Percentiles rank a stretch among this genome's conserved stretches.
These are phyloP conservation scores for Aspergillus arachidicola DNA, from an alignment of 2,329 filamentous ascomycete genomes.

Conservation along the genomic window DNA sequence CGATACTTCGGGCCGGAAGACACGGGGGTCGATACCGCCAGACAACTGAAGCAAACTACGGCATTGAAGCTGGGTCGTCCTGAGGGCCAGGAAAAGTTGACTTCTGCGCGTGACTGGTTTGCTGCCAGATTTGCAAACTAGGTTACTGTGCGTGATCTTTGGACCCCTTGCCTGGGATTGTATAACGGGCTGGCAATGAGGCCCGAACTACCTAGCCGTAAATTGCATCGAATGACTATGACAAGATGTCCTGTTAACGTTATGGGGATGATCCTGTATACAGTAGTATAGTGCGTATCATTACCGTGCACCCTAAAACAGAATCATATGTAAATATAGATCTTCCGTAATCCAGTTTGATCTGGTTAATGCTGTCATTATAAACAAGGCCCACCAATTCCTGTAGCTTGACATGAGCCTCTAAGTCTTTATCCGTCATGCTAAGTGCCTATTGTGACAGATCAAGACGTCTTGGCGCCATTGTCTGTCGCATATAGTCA, in stretches of 20 bases:
- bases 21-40: slow-evolving; percentile 10
- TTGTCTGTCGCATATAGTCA: neutral
- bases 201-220: neutral
- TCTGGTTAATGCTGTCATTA: neutral
- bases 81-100: neutral
- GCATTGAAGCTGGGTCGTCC: neutral
- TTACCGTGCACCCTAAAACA: neutral
- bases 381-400: neutral
- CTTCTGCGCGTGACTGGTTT: neutral
- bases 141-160: neutral
- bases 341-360: no score
- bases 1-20: slow-evolving; percentile 14
- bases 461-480: neutral
- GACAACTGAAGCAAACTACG: slow-evolving; percentile 4
- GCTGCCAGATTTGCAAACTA: neutral
- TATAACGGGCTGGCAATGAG: neutral
- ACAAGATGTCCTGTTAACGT: neutral
- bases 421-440: neutral
- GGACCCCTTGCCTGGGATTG: neutral
- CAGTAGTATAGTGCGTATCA: neutral
- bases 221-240: neutral
- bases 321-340: neutral
- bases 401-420: neutral
- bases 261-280: neutral
- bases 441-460: neutral